Conservation (phyloP, 2,329 filamentous ascomycete species). For the Curvularia hawaiiensis region DNA sequence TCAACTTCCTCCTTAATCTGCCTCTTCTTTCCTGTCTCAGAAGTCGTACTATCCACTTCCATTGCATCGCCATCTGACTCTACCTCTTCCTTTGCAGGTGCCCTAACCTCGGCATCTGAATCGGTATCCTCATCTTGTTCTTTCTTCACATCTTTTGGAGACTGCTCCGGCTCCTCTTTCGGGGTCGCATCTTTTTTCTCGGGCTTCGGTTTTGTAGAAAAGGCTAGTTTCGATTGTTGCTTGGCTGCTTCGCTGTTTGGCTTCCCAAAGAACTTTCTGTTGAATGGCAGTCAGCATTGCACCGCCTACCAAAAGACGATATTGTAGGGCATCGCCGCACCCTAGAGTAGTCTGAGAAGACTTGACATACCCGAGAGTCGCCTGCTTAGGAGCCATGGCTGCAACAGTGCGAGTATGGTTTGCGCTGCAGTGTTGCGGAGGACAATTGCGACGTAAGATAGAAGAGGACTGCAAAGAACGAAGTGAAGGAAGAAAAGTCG, state of each 20-base stretch:
- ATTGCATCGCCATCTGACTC: conserved; percentile 29
- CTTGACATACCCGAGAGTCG: conserved; percentile 87
- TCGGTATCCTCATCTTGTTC: conserved; percentile 23
- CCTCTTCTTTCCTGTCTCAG: conserved; percentile 40
- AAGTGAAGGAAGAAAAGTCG: conserved; percentile 15
- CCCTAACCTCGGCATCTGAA: conserved; percentile 25
- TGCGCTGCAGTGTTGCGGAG: conserved; percentile 13
- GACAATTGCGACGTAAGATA: conserved; percentile 9
- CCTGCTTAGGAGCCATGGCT: conserved; percentile 67
- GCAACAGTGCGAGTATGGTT: conserved; percentile 16
- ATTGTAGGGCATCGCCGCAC: conserved; percentile 55
- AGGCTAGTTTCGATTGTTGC: conserved; percentile 80
- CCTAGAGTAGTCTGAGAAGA: conserved; percentile 74
- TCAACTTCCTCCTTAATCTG: conserved; percentile 37
- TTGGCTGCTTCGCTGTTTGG: conserved; percentile 65
- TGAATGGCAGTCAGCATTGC: conserved; percentile 16
- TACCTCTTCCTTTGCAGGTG: conserved; percentile 25
- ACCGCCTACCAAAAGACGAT: not conserved
- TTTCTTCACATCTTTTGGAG: conserved; percentile 23
- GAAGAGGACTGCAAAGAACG: conserved; percentile 14
- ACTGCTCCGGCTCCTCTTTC: conserved; percentile 28
- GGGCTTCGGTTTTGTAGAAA: conserved; percentile 61
- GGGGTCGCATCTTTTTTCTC: conserved; percentile 43
- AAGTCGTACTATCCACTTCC: conserved; percentile 33
- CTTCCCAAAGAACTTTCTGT: conserved; percentile 84